Conservation (phyloP, 306 rosid genomes). For the Trifolium dubium region DNA sequence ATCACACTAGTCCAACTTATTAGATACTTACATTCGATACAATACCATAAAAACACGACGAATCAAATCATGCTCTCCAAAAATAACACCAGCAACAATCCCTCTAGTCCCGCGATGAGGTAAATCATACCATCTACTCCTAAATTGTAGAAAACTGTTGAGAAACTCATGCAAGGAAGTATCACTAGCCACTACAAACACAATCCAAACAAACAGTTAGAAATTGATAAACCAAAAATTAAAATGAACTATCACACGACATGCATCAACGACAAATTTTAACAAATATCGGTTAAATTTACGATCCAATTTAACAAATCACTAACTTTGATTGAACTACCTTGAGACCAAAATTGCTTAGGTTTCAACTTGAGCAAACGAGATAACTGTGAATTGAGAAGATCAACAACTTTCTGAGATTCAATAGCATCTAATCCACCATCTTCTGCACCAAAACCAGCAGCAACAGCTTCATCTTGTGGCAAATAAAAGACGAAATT, state of each 20-base stretch:
- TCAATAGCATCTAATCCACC: conserved; percentile 90
- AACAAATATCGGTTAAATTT: background rate
- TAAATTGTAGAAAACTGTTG: conserved; percentile 84
- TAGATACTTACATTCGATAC: conserved; percentile 84
- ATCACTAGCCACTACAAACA: conserved; percentile 78
- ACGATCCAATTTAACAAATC: background rate
- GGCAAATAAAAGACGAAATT: conserved; percentile 86
- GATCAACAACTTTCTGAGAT: conserved; percentile 95
- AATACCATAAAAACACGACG: conserved; percentile 93
- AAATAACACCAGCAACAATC: conserved; percentile 87
- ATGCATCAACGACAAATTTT: background rate
- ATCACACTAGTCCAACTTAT: conserved; percentile 27
- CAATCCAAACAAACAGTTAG: background rate
- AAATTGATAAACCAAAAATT: background rate
- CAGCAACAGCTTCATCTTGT: conserved; percentile 92
- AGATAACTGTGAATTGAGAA: conserved; percentile 77
- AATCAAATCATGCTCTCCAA: conserved; percentile 82
- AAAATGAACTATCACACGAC: background rate
- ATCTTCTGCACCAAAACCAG: conserved; percentile 82
- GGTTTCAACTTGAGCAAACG: conserved; percentile 82
- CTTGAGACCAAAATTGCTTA: conserved; percentile 88
- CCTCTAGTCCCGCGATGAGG: conserved; percentile 79
- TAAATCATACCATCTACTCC: conserved; percentile 97
- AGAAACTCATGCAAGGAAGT: conserved; percentile 84
- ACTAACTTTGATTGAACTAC: conserved; percentile 39